Base-by-base conservation (phyloP, 2,329 filamentous ascomycete genomes). In the Myriosclerotinia scirpicola region DNA sequence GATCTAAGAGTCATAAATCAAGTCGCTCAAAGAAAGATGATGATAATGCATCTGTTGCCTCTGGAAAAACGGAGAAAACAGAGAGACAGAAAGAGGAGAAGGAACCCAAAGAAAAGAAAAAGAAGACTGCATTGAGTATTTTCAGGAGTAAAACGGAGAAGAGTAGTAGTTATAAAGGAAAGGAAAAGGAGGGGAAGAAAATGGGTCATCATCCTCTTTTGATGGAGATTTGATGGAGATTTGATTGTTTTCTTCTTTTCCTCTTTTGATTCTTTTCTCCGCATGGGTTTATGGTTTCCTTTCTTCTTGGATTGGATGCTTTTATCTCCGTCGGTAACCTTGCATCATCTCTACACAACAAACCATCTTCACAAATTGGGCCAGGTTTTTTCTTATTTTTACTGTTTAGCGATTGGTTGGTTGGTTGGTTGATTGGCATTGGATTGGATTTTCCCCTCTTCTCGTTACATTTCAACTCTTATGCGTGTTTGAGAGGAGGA, bases 191-290 rank as follows among this genome's bases (percentile, higher is more conserved):
- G 22, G n/a, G 54, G 2, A 65, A 65, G 58, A 63, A 61, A 5
- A 54, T 61, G 53, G 58, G 50, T 38, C 64, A 66, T 66, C 64
- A 66, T 62, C 64, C 64, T 14, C 53, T 66, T 15, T 48, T 63
- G 14, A 36, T 66, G 22, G 56, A 61, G 22, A 7, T 15, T 48
- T 63, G 14, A 36, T 66, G 22, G 56, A 61, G 22, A 7, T 54
- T 46, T 63, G 48, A 30, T 34, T 34, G 5, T 34, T 34, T 34
- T 11, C 2, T 44, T 46, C 22, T 58, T 44, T 1, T 22, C 5
- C 12, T 42, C 26, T 26, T 14, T 22, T 12, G 3, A 6, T 15
- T 55, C 6, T 54, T 22, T 36, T 54, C 11, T 54, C 11, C 12
- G 5, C 8, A 20, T 15, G 42, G 17, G 9, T 5, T 22, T 22